Base-by-base conservation (phyloP, 1,284 basidiomycete species). In the Ustilago bromivora region DNA sequence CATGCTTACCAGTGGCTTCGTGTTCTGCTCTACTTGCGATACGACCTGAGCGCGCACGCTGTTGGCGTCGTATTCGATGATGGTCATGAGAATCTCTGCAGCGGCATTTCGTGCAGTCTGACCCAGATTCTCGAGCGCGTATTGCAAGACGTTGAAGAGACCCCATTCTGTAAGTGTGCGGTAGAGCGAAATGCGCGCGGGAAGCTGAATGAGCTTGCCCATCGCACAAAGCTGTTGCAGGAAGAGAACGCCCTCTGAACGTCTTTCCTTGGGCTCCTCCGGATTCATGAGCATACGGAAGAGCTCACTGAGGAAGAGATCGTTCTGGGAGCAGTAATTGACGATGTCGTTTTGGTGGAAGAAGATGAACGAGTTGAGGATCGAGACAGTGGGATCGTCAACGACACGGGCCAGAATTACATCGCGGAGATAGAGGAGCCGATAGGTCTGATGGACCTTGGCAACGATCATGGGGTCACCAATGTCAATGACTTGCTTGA, bases 341-440 rank as follows among this genome's bases (percentile, higher is more conserved):
- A 98, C 94, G 84, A 99, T 98, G 87, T 99, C 96, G 82, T 96
- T 95, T 87, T 99, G 96, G 88, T 98, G 97, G 90, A 96, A 99
- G 86, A 98, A 96, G 86, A 99, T 94, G 87, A 94, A 94, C 17
- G 94, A 95, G 87, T 95, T 98, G 82, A 99, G 91, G 81, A 98
- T 94, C 81, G 95, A 95, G 89, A 98, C 97, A 0, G 95, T 98
- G 1, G 94, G 93, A 86, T 99, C 96, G 84, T 99, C 96, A 53
- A 98, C 90, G 2, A 93, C 91, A 8, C 96, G 91, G 0, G 95
- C 95, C 38, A 99, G 92, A 41, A 99, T 94, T 67, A 99, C 96
- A 85, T 99, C 96, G 87, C 98, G 98, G 76, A 99, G 92, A 87
- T 96, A 99, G 82, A 95, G 93, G 4, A 99, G 90, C 13, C 96